These are phyloP conservation scores for Metschnikowia noctiluminum DNA, from an alignment of 805 yeast species.

Conservation along the genomic window DNA sequence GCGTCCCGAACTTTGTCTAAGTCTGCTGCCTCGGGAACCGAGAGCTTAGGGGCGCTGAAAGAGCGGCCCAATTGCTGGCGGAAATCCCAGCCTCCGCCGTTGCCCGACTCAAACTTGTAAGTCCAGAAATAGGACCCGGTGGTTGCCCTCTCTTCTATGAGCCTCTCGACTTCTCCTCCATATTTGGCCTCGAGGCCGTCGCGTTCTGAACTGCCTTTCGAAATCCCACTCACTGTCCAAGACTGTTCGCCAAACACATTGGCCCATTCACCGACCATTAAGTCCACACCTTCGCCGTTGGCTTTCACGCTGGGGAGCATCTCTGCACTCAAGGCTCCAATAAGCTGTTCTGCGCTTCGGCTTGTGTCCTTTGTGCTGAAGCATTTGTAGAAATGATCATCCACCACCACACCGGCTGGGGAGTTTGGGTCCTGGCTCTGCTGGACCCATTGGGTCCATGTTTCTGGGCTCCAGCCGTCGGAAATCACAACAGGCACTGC, in stretches of 20 bases:
- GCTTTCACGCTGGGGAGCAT: slow-evolving; percentile 47
- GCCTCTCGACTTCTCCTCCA: slow-evolving; percentile 51
- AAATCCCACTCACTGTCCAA: slow-evolving; percentile 54
- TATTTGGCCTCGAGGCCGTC: slow-evolving; percentile 52
- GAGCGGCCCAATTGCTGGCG: slow-evolving; percentile 60
- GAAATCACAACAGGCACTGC: slow-evolving; percentile 73
- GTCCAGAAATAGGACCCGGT: slow-evolving; percentile 91
- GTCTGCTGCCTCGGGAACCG: slow-evolving; percentile 38
- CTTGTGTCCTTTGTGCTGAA: slow-evolving; percentile 69
- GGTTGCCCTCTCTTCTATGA: slow-evolving; percentile 45
- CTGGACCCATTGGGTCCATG: slow-evolving; percentile 67
- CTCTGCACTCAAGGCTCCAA: slow-evolving; percentile 49
- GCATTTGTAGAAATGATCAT: slow-evolving; percentile 82
- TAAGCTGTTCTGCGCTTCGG: slow-evolving; percentile 63
- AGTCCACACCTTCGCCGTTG: slow-evolving; percentile 51
- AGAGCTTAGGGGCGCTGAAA: slow-evolving; percentile 21
- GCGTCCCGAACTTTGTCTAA: slow-evolving; percentile 38
- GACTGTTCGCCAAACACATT: slow-evolving; percentile 76
- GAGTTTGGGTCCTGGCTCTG: slow-evolving; percentile 30
- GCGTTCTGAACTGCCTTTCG: slow-evolving; percentile 33
- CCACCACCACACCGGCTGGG: slow-evolving; percentile 63
- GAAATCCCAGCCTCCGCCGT: slow-evolving; percentile 97
- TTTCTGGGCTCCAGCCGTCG: slow-evolving; percentile 91
- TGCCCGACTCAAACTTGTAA: slow-evolving; percentile 77
- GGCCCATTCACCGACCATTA: slow-evolving; percentile 85